Evolutionary conservation across 2,329 filamentous ascomycete species (phyloP).

Genomic region (Orbilia blumenaviensis): DNA sequence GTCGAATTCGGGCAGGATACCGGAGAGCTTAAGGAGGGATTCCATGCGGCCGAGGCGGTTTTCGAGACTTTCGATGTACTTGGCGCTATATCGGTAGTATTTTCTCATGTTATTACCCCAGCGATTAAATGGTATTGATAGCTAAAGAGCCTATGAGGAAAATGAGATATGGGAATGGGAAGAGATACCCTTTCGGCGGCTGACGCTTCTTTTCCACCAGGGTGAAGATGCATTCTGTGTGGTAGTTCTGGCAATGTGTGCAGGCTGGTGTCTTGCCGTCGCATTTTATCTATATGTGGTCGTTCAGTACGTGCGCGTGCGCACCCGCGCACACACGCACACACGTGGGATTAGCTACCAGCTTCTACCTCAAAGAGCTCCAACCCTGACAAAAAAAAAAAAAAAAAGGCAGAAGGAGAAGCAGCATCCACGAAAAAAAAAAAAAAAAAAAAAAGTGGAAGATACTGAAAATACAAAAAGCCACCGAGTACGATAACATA

Average conservation of each 20-base stretch:
- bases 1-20: constrained; percentile 81
- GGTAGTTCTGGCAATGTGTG: constrained; percentile 97
- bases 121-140: constrained; percentile 60
- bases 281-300: constrained; percentile 76
- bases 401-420: neutral
- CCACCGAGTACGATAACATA: too few relatives aligned
- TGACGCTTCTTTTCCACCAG: constrained; percentile 98
- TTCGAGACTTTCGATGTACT: constrained; percentile 91
- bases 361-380: neutral
- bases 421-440: too few relatives aligned
- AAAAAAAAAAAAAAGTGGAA: neutral
- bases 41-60: constrained; percentile 83
- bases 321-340: neutral
- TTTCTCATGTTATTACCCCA: constrained; percentile 82
- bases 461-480: neutral
- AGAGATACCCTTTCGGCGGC: constrained; percentile 94
- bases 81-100: constrained; percentile 75
- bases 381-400: neutral
- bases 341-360: neutral
- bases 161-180: too few relatives aligned
- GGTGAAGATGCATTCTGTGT: constrained; percentile 96
- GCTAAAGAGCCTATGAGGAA: neutral
- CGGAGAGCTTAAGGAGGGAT: constrained; percentile 72
- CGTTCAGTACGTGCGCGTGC: too few relatives aligned
- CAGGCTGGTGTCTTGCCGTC: constrained; percentile 86